phyloP scores from a whole-genome alignment of 2,329 filamentous ascomycete genomes.

The Leptographium flavum region DNA sequence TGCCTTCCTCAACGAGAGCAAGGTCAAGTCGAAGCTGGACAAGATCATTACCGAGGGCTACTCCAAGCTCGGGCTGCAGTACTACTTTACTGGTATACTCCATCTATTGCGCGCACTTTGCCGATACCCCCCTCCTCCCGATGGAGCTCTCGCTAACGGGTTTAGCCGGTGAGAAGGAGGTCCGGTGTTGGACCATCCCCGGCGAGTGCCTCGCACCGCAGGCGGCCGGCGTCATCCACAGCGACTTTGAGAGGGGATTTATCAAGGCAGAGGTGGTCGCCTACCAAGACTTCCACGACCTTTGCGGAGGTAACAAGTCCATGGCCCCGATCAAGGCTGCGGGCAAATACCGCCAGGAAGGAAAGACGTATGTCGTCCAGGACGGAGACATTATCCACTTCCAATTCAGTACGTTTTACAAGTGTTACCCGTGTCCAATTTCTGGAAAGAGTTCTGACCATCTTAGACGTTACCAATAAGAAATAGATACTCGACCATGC shows the following conservation, averaged over 20 bases:
- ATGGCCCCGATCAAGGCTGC: slow-evolving; percentile 31
- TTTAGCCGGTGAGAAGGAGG: slow-evolving; percentile 28
- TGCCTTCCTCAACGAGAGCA: slow-evolving; percentile 23
- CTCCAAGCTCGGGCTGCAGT: slow-evolving; percentile 27
- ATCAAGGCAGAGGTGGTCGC: slow-evolving; percentile 38
- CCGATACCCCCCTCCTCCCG: neutral
- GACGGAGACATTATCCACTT: slow-evolving; percentile 29
- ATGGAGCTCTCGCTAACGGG: neutral
- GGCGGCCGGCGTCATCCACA: slow-evolving; percentile 94
- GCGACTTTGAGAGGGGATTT: slow-evolving; percentile 98
- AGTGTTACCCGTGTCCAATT: too few species aligned
- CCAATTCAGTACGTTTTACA: slow-evolving; percentile 25
- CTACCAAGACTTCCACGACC: slow-evolving; percentile 29
- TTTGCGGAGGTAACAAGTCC: slow-evolving; percentile 27
- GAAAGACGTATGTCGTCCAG: slow-evolving; percentile 28
- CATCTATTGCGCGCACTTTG: too few species aligned
- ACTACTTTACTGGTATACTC: slow-evolving; percentile 26
- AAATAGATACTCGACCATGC: too few species aligned
- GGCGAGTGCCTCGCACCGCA: slow-evolving; percentile 90
- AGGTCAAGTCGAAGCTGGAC: slow-evolving; percentile 25
- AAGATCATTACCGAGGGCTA: slow-evolving; percentile 31
- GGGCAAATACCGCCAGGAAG: slow-evolving; percentile 29
- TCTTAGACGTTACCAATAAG: too few species aligned
- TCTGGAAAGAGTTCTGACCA: too few species aligned
- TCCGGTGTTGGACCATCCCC: slow-evolving; percentile 43